Evolutionary conservation across 768 basidiomycete species (phyloP), one percentile per base, ranked within the genome.

Genomic region (button mushroom (Agaricus bisporus)): DNA sequence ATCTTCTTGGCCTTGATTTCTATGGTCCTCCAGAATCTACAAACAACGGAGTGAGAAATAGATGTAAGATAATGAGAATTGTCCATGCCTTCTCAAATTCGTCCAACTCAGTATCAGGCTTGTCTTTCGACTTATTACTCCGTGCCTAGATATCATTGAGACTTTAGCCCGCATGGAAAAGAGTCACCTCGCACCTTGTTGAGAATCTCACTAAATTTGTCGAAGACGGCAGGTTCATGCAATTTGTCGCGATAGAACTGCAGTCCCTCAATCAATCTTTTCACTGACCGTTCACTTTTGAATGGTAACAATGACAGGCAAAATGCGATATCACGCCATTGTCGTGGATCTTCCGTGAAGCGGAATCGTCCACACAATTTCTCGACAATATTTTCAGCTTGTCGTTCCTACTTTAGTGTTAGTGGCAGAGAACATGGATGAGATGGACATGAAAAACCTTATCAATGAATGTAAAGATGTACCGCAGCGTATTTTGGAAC

Each of bases 311-410:
- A 70, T 0, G 95, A 94, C 2, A 99, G 73, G 65, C 95, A 99
- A 70, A 86, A 98, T 1, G 95, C 91, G 55, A 99, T 93, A 63
- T 99, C 95, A 20, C 93, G 82, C 97, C 97, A 99, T 65, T 98
- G 97, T 5, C 95, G 81, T 14, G 91, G 81, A 28, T 95, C 92
- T 39, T 89, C 87, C 0, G 88, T 83, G 3, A 91, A 74, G 20
- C 88, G 80, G 84, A 98, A 98, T 7, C 95, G 83, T 63, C 97
- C 93, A 63, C 97, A 99, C 2, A 99, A 83, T 66, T 98, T 99
- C 63, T 99, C 95, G 50, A 98, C 91, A 57, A 99, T 91, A 62
- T 80, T 88, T 69, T 98, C 95, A 0, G 95, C 95, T 81, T 97
- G 95, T 70, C 95, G 98, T 70, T 98, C 94, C 93, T 95, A 62